Evolutionary conservation across 345 rosid genomes (phyloP).

Genomic region (Zanthoxylum bungeanum): DNA sequence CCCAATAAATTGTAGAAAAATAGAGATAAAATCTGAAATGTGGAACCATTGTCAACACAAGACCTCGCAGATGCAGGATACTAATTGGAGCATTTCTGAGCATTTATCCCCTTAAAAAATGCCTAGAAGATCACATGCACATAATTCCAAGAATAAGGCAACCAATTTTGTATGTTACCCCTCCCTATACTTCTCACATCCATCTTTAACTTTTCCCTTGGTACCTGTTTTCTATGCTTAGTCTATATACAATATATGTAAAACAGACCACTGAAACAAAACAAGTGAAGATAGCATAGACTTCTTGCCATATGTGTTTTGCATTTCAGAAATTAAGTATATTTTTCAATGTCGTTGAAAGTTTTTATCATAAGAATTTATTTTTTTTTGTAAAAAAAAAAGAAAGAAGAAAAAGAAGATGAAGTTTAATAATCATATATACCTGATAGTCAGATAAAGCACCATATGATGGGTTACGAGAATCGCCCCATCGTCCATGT

Average conservation of each 20-base stretch:
- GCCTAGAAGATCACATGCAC: too few relatives aligned
- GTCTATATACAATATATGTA: too few relatives aligned
- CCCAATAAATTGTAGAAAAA: too few relatives aligned
- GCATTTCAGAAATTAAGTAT: not conserved
- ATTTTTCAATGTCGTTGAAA: not conserved
- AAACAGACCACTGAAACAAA: not conserved
- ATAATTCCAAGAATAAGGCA: too few relatives aligned
- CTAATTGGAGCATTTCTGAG: not conserved
- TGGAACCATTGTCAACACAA: too few relatives aligned
- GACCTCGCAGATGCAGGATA: not conserved
- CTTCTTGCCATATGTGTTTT: not conserved
- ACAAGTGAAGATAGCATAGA: not conserved
- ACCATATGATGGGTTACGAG: slow-evolving; percentile 84
- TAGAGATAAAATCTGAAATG: too few relatives aligned
- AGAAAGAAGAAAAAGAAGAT: not conserved
- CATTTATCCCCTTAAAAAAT: not conserved
- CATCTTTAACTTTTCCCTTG: not conserved
- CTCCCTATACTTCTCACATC: not conserved
- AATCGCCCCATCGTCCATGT: slow-evolving; percentile 90
- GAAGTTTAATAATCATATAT: not conserved
- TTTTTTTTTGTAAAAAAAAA: too few relatives aligned
- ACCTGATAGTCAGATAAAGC: slow-evolving; percentile 90
- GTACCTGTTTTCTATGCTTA: not conserved
- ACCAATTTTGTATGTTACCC: too few relatives aligned
- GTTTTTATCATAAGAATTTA: not conserved